Evolutionary conservation across 2,329 filamentous ascomycete species (phyloP).

Genomic region (Exophiala dermatitidis): DNA sequence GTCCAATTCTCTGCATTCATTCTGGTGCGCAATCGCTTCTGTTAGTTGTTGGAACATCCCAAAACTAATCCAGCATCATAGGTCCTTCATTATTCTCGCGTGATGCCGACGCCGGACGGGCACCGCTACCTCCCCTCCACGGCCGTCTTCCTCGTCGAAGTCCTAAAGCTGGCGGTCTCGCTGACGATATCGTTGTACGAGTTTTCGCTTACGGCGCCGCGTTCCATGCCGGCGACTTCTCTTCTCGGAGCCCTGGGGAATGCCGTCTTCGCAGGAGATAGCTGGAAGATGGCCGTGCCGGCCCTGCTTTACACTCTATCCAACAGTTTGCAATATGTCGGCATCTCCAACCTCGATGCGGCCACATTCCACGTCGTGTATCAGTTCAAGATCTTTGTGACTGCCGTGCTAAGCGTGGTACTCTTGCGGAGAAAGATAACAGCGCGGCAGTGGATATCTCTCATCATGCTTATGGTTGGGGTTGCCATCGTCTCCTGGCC

Average conservation of each 20-base stretch:
- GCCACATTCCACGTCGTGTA: constrained; percentile 91
- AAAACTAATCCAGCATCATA: constrained; percentile 33
- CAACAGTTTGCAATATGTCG: constrained; percentile 89
- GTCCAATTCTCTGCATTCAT: constrained; percentile 40
- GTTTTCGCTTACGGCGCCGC: constrained; percentile 66
- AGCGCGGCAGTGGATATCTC: constrained; percentile 67
- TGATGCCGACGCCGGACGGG: constrained; percentile 78
- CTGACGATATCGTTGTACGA: constrained; percentile 84
- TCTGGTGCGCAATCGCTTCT: constrained; percentile 32
- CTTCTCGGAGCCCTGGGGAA: constrained; percentile 73
- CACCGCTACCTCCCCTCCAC: constrained; percentile 91
- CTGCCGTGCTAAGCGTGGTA: constrained; percentile 75
- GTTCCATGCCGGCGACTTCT: constrained; percentile 70
- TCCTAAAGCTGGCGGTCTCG: constrained; percentile 81
- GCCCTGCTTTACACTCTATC: constrained; percentile 84
- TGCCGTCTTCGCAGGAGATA: constrained; percentile 78
- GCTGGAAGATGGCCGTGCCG: constrained; percentile 89
- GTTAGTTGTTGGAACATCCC: background rate
- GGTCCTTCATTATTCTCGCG: constrained; percentile 90
- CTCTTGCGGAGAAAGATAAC: constrained; percentile 67
- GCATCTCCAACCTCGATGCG: constrained; percentile 81
- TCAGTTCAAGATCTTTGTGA: constrained; percentile 89
- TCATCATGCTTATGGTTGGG: constrained; percentile 71
- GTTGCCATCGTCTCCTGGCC: constrained; percentile 81
- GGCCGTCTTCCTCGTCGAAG: constrained; percentile 86